Percentiles rank a stretch among this genome's conserved stretches.
Evolutionary conservation across 2,329 filamentous ascomycete species (phyloP).

Genomic region (Talaromyces piceae): DNA sequence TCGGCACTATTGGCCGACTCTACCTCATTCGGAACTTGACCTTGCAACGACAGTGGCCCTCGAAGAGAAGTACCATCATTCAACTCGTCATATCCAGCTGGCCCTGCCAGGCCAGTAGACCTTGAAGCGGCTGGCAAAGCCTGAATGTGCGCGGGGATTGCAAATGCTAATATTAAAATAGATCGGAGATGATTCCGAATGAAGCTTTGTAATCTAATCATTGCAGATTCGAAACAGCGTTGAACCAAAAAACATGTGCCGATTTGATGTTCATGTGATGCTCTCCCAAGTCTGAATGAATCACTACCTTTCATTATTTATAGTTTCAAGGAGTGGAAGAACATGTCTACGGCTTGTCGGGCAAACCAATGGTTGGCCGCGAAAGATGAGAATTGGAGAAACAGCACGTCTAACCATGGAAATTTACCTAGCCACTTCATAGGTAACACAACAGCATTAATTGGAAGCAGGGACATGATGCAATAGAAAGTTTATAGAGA

Average conservation of each 20-base stretch:
- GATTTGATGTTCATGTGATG: not conserved
- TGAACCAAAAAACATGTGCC: not conserved
- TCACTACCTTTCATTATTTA: not conserved
- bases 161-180: not conserved
- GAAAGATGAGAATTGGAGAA: not conserved
- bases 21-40: constrained; percentile 11
- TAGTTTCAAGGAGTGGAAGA: not conserved
- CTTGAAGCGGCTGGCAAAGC: not conserved
- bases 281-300: not conserved
- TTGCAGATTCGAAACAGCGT: not conserved
- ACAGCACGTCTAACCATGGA: not conserved
- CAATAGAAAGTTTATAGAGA: not conserved
- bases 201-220: not conserved
- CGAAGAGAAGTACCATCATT: constrained; percentile 4
- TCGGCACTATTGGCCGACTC: constrained; percentile 8
- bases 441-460: not conserved
- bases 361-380: not conserved
- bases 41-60: constrained; percentile 4
- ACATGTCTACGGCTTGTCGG: not conserved
- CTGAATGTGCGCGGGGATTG: not conserved
- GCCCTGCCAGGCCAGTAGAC: not conserved
- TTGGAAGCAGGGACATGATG: not conserved
- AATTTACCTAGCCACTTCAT: not conserved
- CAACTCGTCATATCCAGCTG: constrained; percentile 2
- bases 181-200: not conserved